These are phyloP conservation scores for Cephaloascus albidus DNA, from an alignment of 805 yeast species.

Conservation along the genomic window DNA sequence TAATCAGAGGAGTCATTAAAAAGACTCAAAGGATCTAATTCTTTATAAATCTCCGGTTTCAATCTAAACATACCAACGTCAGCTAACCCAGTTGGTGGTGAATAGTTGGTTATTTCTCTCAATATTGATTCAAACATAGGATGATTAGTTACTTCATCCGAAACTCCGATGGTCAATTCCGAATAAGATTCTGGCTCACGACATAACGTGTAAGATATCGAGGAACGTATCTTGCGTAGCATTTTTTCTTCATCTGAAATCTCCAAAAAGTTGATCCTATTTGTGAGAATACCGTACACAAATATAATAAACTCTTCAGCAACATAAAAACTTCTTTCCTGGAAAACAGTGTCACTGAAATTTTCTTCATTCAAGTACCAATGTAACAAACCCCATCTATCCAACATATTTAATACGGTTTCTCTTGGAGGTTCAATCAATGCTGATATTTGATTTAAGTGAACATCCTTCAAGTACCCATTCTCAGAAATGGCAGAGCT, in stretches of 20 bases:
- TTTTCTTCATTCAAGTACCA: conserved; percentile 34
- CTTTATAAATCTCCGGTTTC: conserved; percentile 40
- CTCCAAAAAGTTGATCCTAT: conserved; percentile 18
- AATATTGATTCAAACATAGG: conserved; percentile 39
- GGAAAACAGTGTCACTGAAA: conserved; percentile 29
- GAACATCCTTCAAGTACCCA: conserved; percentile 33
- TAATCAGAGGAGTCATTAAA: conserved; percentile 37
- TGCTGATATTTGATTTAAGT: conserved; percentile 33
- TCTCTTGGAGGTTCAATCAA: conserved; percentile 26
- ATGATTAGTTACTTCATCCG: conserved; percentile 22
- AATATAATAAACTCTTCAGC: conserved; percentile 31
- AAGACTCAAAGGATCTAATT: conserved; percentile 56
- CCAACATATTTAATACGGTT: conserved; percentile 28
- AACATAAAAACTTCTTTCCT: conserved; percentile 37
- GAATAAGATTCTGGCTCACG: conserved; percentile 48
- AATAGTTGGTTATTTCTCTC: conserved; percentile 51
- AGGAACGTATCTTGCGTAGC: conserved; percentile 19
- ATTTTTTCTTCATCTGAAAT: conserved; percentile 16
- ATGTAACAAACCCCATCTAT: conserved; percentile 47
- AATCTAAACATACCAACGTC: conserved; percentile 62
- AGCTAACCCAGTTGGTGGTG: conserved; percentile 48
- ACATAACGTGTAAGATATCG: conserved; percentile 42
- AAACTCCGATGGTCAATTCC: conserved; percentile 25
- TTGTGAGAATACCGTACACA: conserved; percentile 33
- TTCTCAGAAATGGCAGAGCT: conserved; percentile 30